phyloP scores from a whole-genome alignment of 495 filamentous ascomycete species.

The Hamigera avellanea region DNA sequence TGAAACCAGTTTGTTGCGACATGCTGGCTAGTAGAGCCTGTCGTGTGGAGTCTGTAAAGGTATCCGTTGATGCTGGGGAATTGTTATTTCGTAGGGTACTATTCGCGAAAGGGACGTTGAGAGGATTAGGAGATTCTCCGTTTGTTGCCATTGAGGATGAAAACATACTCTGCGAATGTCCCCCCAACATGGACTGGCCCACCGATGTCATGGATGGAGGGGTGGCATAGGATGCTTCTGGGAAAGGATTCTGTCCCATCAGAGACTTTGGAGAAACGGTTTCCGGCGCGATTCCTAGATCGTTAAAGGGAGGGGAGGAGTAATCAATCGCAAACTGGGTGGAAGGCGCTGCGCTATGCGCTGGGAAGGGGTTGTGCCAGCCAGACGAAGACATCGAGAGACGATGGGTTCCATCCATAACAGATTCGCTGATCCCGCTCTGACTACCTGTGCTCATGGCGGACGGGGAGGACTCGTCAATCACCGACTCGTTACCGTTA shows the following conservation, averaged over 20 bases:
- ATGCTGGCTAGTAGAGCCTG: slow-evolving; percentile 75
- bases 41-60: slow-evolving; percentile 90
- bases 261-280: slow-evolving; percentile 38
- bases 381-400: slow-evolving; percentile 42
- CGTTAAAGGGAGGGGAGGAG: slow-evolving; percentile 32
- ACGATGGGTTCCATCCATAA: slow-evolving; percentile 72
- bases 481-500: slow-evolving; percentile 57
- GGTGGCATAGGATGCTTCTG: slow-evolving; percentile 32
- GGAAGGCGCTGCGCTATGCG: slow-evolving; percentile 43
- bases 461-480: slow-evolving; percentile 90
- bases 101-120: slow-evolving; percentile 39
- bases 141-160: slow-evolving; percentile 43
- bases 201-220: slow-evolving; percentile 58
- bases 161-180: slow-evolving; percentile 45
- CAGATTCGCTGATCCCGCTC: slow-evolving; percentile 82
- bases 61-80: slow-evolving; percentile 56
- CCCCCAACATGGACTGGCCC: slow-evolving; percentile 35
- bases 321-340: slow-evolving; percentile 51
- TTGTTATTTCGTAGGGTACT: slow-evolving; percentile 48
- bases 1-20: slow-evolving; percentile 62
- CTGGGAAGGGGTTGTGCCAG: slow-evolving; percentile 57
- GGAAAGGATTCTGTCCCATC: slow-evolving; percentile 34
- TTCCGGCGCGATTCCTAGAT: slow-evolving; percentile 29
- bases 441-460: slow-evolving; percentile 89
- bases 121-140: slow-evolving; percentile 45